Evolutionary conservation across 202 grass and related monocot species (phyloP), one percentile per base, ranked within the genome.

Genomic region (Miscanthus sacchariflorus): DNA sequence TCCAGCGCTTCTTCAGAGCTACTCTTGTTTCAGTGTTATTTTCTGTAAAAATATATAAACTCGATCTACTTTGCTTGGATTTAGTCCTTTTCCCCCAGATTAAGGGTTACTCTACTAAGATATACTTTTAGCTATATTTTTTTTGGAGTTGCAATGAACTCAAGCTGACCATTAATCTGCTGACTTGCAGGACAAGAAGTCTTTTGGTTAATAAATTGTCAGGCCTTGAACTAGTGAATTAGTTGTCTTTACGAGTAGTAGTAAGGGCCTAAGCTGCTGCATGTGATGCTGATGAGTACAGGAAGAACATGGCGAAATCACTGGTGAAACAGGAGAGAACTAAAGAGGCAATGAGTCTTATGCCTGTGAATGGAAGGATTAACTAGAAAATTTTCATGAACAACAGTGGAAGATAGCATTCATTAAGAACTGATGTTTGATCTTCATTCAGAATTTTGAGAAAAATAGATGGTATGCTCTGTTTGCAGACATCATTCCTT

Each of bases 151-250:
- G 65, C 18, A 64, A 68, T 68, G 28, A 64, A 72, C 76, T 72
- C 50, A 50, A 0, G 11, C 56, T 87, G 15, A 74, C 25, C 39
- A 44, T 73, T 48, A 85, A 74, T 61, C 59, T 81, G 25, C 70
- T 59, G 19, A 28, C 5, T 61, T 90, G 71, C 78, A 90, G 88
- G 77, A 70, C 18, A 61, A 58, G 23, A 2, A 23, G 24, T 61
- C 48, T 48, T 30, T 76, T 28, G 48, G 46, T 70, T 75, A 61
- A 85, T 59, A 46, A 69, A 63, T 61, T 83, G 24, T 64, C 38
- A 86, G 25, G 61, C 70, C 14, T 58, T 0, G 8, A 74, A 19
- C 7, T 2, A 68, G 44, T 76, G 71, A 82, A 43, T 87, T 56
- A 43, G 3, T 86, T 12, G n/a, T 65, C 59, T 68, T 30, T 12